phyloP scores from a whole-genome alignment of 225 moss, liverwort and hornwort species.

The Sphagnum tenellum region DNA sequence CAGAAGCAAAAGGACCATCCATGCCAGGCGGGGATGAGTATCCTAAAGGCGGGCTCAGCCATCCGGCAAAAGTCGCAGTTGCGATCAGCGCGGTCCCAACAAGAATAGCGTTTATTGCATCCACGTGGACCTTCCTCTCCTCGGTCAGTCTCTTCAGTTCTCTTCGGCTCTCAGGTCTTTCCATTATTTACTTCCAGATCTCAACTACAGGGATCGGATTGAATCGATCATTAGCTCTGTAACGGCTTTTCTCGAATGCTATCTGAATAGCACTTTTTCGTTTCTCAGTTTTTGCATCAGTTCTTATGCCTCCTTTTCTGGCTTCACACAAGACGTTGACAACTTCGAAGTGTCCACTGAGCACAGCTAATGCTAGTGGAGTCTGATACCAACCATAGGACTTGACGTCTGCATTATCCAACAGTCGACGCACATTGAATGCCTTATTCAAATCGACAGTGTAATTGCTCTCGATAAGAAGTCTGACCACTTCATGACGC shows the following conservation, averaged over 20 bases:
- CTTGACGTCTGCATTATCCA: too few species aligned
- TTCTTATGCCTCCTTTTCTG: conserved; percentile 5
- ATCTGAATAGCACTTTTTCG: conserved; percentile 24
- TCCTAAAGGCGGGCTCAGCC: conserved; percentile 39
- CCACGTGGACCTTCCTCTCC: conserved; percentile 49
- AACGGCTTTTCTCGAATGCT: conserved; percentile 12
- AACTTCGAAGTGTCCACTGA: conserved; percentile 12
- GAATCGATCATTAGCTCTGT: too few species aligned
- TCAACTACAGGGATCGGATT: too few species aligned
- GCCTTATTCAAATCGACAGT: too few species aligned
- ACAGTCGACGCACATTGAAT: too few species aligned
- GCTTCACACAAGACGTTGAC: conserved; percentile 12
- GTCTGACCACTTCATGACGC: too few species aligned
- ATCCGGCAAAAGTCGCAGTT: conserved; percentile 30
- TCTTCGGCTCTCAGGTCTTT: conserved; percentile 30
- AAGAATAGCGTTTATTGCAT: conserved; percentile 39
- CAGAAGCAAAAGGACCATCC: conserved; percentile 12
- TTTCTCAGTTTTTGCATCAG: conserved; percentile 17
- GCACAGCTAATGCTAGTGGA: conserved; percentile 27
- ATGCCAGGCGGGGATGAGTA: conserved; percentile 11
- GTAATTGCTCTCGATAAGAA: too few species aligned
- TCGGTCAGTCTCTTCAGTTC: conserved; percentile 32
- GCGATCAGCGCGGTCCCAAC: conserved; percentile 46
- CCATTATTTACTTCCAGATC: conserved; percentile 24
- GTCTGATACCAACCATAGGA: not conserved